These are phyloP conservation scores for Microbotryomycetes sp. DNA, from an alignment of 1,284 basidiomycete genomes.

Conservation along the genomic window DNA sequence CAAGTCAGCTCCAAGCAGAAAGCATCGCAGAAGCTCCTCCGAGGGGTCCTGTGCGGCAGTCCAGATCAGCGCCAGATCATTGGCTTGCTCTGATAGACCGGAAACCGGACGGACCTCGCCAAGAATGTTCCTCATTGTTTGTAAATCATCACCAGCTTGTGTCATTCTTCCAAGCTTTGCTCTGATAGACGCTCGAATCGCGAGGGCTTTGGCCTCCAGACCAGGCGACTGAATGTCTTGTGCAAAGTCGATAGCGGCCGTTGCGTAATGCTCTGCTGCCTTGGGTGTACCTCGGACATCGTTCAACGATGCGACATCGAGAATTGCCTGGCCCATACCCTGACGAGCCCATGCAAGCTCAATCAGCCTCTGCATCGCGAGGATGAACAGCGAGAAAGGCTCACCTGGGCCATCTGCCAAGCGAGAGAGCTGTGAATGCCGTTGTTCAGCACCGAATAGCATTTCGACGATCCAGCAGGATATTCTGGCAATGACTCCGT, in stretches of 20 bases:
- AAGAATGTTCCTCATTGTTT: slow-evolving; percentile 48
- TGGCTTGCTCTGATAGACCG: neutral
- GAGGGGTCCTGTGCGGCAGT: slow-evolving; percentile 29
- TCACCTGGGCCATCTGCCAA: slow-evolving; percentile 62
- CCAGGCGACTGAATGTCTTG: slow-evolving; percentile 59
- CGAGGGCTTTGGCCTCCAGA: slow-evolving; percentile 57
- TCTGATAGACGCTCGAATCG: slow-evolving; percentile 61
- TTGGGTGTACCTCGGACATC: slow-evolving; percentile 65
- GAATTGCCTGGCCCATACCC: slow-evolving; percentile 57
- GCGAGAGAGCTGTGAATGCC: slow-evolving; percentile 51
- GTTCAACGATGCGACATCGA: slow-evolving; percentile 59
- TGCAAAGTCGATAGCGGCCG: slow-evolving; percentile 64
- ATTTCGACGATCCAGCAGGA: slow-evolving; percentile 39
- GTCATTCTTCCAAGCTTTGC: slow-evolving; percentile 56
- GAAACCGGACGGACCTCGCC: slow-evolving; percentile 32
- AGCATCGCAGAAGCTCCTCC: slow-evolving; percentile 58
- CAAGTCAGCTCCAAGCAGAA: slow-evolving; percentile 53
- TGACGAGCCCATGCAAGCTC: slow-evolving; percentile 10
- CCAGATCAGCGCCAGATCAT: neutral
- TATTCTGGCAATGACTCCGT: slow-evolving; percentile 27
- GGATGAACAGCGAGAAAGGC: slow-evolving; percentile 1
- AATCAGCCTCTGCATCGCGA: neutral
- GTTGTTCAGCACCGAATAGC: neutral
- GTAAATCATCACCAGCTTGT: slow-evolving; percentile 52
- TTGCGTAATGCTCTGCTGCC: slow-evolving; percentile 73